Evolutionary conservation across 129 eudicot genomes (phyloP).

Genomic region (Ambrosia artemisiifolia): DNA sequence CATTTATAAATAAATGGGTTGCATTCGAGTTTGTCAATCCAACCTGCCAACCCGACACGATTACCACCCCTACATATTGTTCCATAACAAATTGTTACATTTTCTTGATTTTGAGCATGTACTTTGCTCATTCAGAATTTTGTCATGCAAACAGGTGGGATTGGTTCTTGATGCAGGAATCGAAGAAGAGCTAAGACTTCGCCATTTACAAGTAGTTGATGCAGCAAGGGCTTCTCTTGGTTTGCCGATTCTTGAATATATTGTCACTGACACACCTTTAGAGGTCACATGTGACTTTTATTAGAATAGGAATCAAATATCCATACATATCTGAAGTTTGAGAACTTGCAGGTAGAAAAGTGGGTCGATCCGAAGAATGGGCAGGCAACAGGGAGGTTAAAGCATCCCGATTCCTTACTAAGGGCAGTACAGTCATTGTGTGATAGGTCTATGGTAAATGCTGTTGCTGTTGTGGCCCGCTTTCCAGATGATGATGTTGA

Average conservation of each 20-base stretch:
- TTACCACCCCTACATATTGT: not conserved
- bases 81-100: not conserved
- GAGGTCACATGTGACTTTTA: slow-evolving; percentile 36
- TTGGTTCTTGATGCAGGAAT: slow-evolving; percentile 96
- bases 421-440: slow-evolving; percentile 66
- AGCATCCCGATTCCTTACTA: slow-evolving; percentile 72
- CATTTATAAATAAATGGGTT: not conserved
- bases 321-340: not conserved
- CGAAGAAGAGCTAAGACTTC: slow-evolving; percentile 69
- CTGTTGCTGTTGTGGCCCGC: slow-evolving; percentile 93
- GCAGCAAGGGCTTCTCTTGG: slow-evolving; percentile 96
- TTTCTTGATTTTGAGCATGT: not conserved
- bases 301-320: not conserved
- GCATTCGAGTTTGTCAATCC: not conserved
- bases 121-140: slow-evolving; percentile 6
- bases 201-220: slow-evolving; percentile 94
- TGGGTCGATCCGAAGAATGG: slow-evolving; percentile 74
- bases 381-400: slow-evolving; percentile 91
- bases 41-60: not conserved
- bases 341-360: slow-evolving; percentile 62
- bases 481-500: slow-evolving; percentile 92
- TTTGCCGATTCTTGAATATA: slow-evolving; percentile 78
- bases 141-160: slow-evolving; percentile 65
- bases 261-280: slow-evolving; percentile 73
- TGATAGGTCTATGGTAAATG: slow-evolving; percentile 57